Base-by-base conservation (phyloP, 768 basidiomycete species). In the Phanerochaete sordida region DNA sequence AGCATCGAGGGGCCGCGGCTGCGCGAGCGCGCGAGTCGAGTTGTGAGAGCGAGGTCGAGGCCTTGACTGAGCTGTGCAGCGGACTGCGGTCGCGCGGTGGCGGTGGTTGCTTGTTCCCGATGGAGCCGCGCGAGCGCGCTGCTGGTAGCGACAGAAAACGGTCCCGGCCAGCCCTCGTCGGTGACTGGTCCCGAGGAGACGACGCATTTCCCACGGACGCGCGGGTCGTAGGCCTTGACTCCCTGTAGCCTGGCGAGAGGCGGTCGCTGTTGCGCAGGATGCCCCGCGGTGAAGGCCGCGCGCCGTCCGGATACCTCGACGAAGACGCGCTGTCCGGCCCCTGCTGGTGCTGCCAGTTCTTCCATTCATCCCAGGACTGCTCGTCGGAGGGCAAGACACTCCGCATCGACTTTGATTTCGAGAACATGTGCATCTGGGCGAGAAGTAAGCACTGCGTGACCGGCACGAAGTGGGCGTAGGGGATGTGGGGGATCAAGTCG, bases 181-280 rank as follows among this genome's bases (percentile, higher is more conserved):
- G n/a, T 5, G n/a, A 48, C 27, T 26, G 8, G 2, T 33, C 23
- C 23, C n/a, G 19, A 6, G 46, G n/a, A 31, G 35, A 48, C 5
- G 27, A 16, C 13, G 33, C 1, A 3, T 21, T 35, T 16, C 28
- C 47, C 19, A 33, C n/a, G 33, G n/a, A 37, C 11, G 16, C 12
- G 12, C 21, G 46, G 19, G 48, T 23, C 23, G 19, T 37, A 13
- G 16, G 23, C 12, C 15, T 19, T 6, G 48, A 2, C 46, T 31
- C 31, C 12, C 19, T 19, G 1, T 5, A 9, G 35, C n/a, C 24
- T 13, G 31, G 27, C 37, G 23, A 43, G 23, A 26, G 13, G 37
- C 23, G 21, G 9, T 43, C 39, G 19, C n/a, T 50, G 57, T 48
- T 58, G 23, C 57, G 45, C 7, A 58, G 57, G 15, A 58, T 58